These are phyloP conservation scores for Lyophyllum decastes DNA, from an alignment of 768 basidiomycete genomes.

Conservation along the genomic window DNA sequence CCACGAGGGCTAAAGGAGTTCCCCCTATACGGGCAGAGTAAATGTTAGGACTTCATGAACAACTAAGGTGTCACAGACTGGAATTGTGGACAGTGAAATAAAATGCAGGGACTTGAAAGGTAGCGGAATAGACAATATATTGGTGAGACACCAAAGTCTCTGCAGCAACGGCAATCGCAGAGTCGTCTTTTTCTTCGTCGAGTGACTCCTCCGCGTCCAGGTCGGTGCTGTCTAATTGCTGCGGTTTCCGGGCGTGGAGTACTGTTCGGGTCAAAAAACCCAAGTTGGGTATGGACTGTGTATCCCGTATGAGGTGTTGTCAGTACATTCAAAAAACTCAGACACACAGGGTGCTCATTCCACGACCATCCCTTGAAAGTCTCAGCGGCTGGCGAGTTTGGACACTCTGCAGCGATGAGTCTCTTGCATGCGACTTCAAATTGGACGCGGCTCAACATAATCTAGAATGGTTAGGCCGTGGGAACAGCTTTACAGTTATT, in stretches of 20 bases:
- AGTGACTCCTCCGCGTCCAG: conserved; percentile 22
- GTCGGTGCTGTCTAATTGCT: conserved; percentile 7
- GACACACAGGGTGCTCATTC: conserved; percentile 60
- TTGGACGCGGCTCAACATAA: conserved; percentile 55
- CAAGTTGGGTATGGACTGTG: conserved; percentile 32
- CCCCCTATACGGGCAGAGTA: conserved; percentile 51
- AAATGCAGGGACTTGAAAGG: conserved; percentile 81
- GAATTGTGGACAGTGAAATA: conserved; percentile 74
- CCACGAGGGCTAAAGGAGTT: conserved; percentile 54
- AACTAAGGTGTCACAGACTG: conserved; percentile 50
- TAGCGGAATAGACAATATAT: conserved; percentile 74
- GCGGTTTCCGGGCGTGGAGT: conserved; percentile 21
- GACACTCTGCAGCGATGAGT: conserved; percentile 35
- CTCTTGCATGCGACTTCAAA: conserved; percentile 63
- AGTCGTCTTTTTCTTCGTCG: conserved; percentile 37
- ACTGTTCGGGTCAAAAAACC: conserved; percentile 50
- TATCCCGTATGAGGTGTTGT: conserved; percentile 3
- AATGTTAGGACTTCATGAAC: conserved; percentile 6
- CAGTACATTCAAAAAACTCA: conserved; percentile 1
- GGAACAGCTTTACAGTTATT: conserved; percentile 50
- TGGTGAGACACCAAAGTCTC: conserved; percentile 53
- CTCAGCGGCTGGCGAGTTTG: conserved; percentile 1
- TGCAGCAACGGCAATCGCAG: conserved; percentile 27
- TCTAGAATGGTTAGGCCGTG: conserved; percentile 31
- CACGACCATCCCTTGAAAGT: conserved; percentile 52